Percentiles rank a stretch among this genome's conserved stretches.
phyloP scores from a whole-genome alignment of 169 alveolate genomes.

The Eimeria nieschulzi region DNA sequence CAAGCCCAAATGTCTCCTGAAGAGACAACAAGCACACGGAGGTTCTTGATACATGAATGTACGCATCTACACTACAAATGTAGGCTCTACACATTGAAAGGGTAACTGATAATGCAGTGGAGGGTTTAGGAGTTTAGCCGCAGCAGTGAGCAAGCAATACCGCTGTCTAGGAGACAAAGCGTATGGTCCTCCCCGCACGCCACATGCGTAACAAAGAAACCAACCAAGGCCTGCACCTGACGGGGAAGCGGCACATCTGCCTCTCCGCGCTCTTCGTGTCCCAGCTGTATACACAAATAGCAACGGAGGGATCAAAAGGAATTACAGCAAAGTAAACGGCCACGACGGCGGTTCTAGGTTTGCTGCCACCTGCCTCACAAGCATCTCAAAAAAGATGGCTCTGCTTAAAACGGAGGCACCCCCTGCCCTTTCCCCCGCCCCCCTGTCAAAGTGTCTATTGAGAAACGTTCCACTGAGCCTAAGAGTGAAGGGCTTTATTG shows the following conservation, averaged over 20 bases:
- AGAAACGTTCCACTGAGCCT: too few species aligned
- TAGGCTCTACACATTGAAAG: background rate
- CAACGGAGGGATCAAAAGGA: too few species aligned
- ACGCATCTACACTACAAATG: background rate
- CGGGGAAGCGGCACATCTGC: conserved; percentile 68
- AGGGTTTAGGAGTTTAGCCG: too few species aligned
- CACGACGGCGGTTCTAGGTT: too few species aligned
- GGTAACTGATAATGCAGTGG: background rate
- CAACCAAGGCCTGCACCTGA: conserved; percentile 53
- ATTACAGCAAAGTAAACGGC: too few species aligned
- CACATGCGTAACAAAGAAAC: conserved; percentile 66
- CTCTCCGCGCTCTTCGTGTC: conserved; percentile 73
- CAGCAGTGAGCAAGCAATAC: background rate
- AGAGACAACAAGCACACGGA: background rate
- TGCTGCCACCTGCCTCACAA: too few species aligned
- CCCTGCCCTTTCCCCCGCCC: too few species aligned
- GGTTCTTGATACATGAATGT: background rate
- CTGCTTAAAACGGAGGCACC: too few species aligned
- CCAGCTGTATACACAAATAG: background rate
- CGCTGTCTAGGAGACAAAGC: conserved; percentile 71
- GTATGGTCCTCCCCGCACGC: conserved; percentile 78
- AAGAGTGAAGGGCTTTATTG: too few species aligned
- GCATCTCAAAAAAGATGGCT: too few species aligned
- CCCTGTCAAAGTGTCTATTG: too few species aligned
- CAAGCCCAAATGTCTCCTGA: background rate